A percentile compares a stretch with the other conserved stretches of the same genome.
Evolutionary conservation across 163 green algal genomes (phyloP).

Genomic region (Chlorella variabilis): DNA sequence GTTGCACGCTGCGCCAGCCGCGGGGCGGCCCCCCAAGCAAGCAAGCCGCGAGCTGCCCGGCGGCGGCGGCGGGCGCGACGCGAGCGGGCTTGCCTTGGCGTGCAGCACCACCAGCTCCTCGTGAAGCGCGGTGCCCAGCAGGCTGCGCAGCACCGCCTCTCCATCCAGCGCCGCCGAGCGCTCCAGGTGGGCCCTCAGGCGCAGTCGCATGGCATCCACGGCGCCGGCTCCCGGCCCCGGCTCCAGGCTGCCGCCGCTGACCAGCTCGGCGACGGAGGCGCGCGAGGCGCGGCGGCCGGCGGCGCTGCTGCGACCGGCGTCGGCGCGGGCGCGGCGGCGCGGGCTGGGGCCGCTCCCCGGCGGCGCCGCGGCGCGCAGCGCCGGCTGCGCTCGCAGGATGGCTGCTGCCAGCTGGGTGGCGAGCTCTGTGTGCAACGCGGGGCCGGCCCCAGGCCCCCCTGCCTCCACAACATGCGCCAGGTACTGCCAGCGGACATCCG

Average conservation of each 20-base stretch:
- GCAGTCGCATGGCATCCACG: conserved; percentile 21
- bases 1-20: too few relatives aligned
- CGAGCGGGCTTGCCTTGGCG: conserved; percentile 46
- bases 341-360: not conserved
- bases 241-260: conserved; percentile 24
- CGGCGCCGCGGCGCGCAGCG: not conserved
- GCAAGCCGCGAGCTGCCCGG: too few relatives aligned
- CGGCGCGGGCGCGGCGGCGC: not conserved
- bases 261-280: not conserved
- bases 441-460: not conserved
- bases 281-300: not conserved
- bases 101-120: conserved; percentile 65
- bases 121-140: conserved; percentile 49
- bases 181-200: conserved; percentile 51
- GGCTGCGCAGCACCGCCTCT: conserved; percentile 37
- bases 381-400: conserved; percentile 24
- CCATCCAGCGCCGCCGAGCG: conserved; percentile 47
- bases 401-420: conserved; percentile 45
- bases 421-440: conserved; percentile 57
- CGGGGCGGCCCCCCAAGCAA: too few relatives aligned
- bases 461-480: conserved; percentile 53
- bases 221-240: not conserved
- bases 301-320: not conserved
- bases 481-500: conserved; percentile 52
- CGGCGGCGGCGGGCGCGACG: too few relatives aligned